Evolutionary conservation across 257 asterid genomes (phyloP).

Genomic region (Solanum pinnatisectum): DNA sequence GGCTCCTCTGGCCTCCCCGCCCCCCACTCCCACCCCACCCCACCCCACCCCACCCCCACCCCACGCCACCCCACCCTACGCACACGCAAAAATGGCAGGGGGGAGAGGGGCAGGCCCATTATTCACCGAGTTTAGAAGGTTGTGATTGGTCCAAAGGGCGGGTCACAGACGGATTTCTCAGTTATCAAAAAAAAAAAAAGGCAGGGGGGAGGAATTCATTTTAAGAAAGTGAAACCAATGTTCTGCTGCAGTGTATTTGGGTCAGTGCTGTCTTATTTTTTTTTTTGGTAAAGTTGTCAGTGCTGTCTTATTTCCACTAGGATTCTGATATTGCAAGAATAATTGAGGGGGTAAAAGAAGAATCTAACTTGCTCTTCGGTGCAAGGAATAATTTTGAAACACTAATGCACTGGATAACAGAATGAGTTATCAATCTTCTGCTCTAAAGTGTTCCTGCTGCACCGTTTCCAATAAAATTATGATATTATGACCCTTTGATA

Average conservation of each 20-base stretch:
- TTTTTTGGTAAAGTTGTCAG: neutral
- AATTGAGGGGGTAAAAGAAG: neutral
- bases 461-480: neutral
- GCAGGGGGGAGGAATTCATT: neutral
- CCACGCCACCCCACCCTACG: neutral
- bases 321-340: neutral
- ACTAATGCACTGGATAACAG: neutral
- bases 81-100: neutral
- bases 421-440: neutral
- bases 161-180: no score
- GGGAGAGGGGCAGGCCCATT: no score
- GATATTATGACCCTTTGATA: neutral
- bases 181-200: neutral
- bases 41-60: neutral
- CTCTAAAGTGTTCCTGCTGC: neutral
- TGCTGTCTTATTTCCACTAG: neutral
- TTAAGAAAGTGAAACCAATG: neutral
- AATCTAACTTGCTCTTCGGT: neutral
- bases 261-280: neutral
- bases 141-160: no score
- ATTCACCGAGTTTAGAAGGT: no score
- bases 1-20: neutral
- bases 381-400: neutral
- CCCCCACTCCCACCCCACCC: neutral
- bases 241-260: neutral